Conservation (phyloP, 2,329 filamentous ascomycete species). For the Penicillium sp. region DNA sequence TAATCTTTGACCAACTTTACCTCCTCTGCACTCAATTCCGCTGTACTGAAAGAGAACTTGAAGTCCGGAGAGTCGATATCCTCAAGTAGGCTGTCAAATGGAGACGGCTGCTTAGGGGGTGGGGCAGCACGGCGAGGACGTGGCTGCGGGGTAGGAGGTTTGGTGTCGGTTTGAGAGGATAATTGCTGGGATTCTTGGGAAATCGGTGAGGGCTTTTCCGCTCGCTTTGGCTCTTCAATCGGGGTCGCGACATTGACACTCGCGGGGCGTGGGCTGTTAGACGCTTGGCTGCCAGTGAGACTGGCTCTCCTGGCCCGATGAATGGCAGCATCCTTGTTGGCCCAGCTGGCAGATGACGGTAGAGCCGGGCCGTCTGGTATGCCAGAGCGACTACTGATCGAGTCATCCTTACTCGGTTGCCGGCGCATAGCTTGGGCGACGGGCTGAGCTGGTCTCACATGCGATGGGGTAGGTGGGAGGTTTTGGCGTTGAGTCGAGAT, state of each 20-base stretch:
- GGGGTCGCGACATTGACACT: slow-evolving; percentile 45
- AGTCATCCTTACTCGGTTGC: slow-evolving; percentile 72
- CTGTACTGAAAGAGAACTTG: slow-evolving; percentile 54
- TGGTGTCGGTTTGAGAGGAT: slow-evolving; percentile 24
- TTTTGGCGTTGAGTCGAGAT: slow-evolving; percentile 74
- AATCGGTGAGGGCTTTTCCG: slow-evolving; percentile 32
- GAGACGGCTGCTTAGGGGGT: slow-evolving; percentile 26
- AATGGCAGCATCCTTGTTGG: slow-evolving; percentile 64
- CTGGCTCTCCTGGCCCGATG: slow-evolving; percentile 68
- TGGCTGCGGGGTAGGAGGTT: slow-evolving; percentile 23
- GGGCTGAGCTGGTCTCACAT: slow-evolving; percentile 53
- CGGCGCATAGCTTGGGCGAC: slow-evolving; percentile 64
- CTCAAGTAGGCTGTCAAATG: slow-evolving; percentile 45
- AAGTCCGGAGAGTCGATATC: slow-evolving; percentile 52
- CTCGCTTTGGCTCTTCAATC: slow-evolving; percentile 36
- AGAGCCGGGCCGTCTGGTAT: slow-evolving; percentile 83
- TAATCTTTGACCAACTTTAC: slow-evolving; percentile 56
- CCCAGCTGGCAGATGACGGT: slow-evolving; percentile 92
- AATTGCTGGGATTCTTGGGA: slow-evolving; percentile 29
- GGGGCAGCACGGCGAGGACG: slow-evolving; percentile 18
- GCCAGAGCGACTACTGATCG: slow-evolving; percentile 56
- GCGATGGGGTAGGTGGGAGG: slow-evolving; percentile 50
- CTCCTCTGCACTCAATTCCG: slow-evolving; percentile 49
- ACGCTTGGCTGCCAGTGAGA: slow-evolving; percentile 75
- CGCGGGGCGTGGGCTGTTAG: slow-evolving; percentile 71